Conservation (phyloP, 306 rosid species). For the Sindora glabra region DNA sequence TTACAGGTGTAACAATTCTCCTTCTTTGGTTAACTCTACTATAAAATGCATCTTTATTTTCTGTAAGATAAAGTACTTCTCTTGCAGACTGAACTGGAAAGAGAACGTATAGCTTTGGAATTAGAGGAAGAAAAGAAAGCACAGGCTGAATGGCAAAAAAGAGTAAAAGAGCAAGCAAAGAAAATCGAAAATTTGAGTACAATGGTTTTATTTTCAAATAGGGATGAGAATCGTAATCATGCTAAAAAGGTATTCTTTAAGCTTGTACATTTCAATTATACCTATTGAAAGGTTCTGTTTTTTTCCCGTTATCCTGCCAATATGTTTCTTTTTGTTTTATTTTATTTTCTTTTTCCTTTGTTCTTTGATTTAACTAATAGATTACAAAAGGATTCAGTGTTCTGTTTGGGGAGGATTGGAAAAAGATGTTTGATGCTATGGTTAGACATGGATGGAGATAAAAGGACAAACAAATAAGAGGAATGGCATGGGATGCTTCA, state of each 20-base stretch:
- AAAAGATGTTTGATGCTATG: background rate
- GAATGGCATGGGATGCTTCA: background rate
- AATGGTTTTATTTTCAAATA: slow-evolving; percentile 80
- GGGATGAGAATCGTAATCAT: slow-evolving; percentile 65
- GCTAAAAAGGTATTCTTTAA: slow-evolving; percentile 51
- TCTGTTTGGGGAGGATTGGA: background rate
- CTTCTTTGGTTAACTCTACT: slow-evolving; percentile 11
- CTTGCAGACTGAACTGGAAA: slow-evolving; percentile 74
- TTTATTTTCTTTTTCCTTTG: too few relatives aligned
- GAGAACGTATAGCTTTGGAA: slow-evolving; percentile 95
- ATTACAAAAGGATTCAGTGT: background rate
- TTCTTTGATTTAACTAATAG: too few relatives aligned
- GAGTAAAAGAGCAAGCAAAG: slow-evolving; percentile 78
- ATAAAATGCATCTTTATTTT: slow-evolving; percentile 8
- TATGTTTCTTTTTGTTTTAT: too few relatives aligned
- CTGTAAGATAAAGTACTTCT: slow-evolving; percentile 14
- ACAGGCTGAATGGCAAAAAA: slow-evolving; percentile 89
- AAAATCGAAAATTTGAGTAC: slow-evolving; percentile 86
- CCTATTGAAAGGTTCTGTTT: background rate
- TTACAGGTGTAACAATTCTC: slow-evolving; percentile 49
- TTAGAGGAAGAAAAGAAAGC: slow-evolving; percentile 89
- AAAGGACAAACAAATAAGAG: background rate
- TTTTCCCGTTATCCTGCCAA: background rate
- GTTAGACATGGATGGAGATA: background rate
- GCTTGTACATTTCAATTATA: background rate